Base-by-base conservation (phyloP, 2,329 filamentous ascomycete genomes). In the Domatiomyces catenatus region DNA sequence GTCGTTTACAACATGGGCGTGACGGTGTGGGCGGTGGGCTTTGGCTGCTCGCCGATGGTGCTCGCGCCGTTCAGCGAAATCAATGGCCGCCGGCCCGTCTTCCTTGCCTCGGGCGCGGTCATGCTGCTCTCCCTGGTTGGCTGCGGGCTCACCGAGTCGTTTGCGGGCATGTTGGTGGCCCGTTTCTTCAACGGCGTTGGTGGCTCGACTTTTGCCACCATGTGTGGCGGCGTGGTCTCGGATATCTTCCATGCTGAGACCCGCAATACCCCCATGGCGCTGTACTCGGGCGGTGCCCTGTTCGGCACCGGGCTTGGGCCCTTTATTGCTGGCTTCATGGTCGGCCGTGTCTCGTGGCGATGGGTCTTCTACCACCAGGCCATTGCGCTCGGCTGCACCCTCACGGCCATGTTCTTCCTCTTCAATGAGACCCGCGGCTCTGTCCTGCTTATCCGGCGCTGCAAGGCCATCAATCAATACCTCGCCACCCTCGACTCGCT, bases 351-450 rank as follows among this genome's bases (percentile, higher is more conserved):
- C 1, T 74, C 69, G 2, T 94, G 86, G 87, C 79, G 86, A 55
- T 94, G 88, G 88, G 79, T 90, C 0, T 94, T 93, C 64, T 94
- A 87, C 75, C 73, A 89, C 24, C 89, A 95, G 59, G 78, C 80
- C 5, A 87, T 94, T 44, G 69, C 78, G 19, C 79, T 81, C 50
- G 80, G 73, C 0, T 64, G 80, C 1, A 65, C 90, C 44, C 76
- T 88, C 48, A 57, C 77, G 0, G 67, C 81, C 1, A 75, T 94
- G 19, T 73, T 77, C 7, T 48, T 84, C 2, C 77, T 86, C 52
- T 89, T 94, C 67, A 78, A 80, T 46, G 89, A 95, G 65, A 94
- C 86, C 2, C 73, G 89, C 5, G 88, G 84, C 0, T 83, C 80
- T 0, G 86, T 95, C 0, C 67, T 95, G 7, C 70, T 95, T 6